Evolutionary conservation across 129 eudicot species (phyloP), one percentile per base, ranked within the genome.

Genomic region (Flaveria ramosissima): DNA sequence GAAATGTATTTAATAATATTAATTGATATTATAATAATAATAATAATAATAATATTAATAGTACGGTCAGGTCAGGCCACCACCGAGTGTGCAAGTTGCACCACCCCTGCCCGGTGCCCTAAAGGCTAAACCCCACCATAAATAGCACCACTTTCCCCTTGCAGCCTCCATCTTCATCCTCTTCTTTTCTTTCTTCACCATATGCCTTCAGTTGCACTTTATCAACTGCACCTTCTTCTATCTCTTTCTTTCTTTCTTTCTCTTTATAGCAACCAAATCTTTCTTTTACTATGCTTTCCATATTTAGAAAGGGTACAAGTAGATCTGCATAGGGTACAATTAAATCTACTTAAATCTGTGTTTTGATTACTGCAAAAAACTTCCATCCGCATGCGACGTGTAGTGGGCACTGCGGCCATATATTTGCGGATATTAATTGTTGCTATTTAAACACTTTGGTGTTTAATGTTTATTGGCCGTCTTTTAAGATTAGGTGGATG

Each of bases 301-400:
- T 10, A 11, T 51, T 20, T 62, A 71, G 45, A 63, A 42, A 80
- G 45, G 30, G 78, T 79, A 51, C 72, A 20, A 71, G 47, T 62
- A 63, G 62, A 78, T 78, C 56, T 79, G 73, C 46, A 27, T 39
- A 51, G 24, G 55, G 55, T 79, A 79, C 46, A 71, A 50, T 45
- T 1, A 9, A 45, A 9, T n/a, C 15, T 27, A 6, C 19, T 30
- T 8, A 39, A 5, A 9, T 76, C 16, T 52, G 19, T 45, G 9
- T 27, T 23, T 23, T 23, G 26, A 15, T 24, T 32, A 1, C 67
- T 84, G 87, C 87, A 84, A 84, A 83, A 78, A 68, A 64, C 87
- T 84, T 84, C 87, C 87, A 84, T 80, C 85, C 88, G 88, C 85
- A 47, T 84, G 85, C 73, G 76, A 84, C 88, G 72, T 52, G 71